Conservation (phyloP, 192 early-diverging fungal genomes). For the Linnemannia hyalina region DNA sequence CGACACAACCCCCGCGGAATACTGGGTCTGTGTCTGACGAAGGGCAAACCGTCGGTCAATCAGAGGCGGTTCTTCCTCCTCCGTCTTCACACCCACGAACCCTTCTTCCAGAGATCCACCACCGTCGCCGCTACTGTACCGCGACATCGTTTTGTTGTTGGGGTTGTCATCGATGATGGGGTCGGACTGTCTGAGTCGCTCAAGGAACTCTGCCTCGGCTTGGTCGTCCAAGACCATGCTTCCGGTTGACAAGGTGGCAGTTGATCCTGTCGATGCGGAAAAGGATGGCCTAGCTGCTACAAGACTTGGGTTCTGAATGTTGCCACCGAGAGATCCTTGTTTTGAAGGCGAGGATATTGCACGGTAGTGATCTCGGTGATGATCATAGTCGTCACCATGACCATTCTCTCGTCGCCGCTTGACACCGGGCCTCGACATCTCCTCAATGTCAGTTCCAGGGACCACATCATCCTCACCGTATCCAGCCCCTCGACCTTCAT, state of each 20-base stretch:
- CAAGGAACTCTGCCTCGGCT: constrained; percentile 25
- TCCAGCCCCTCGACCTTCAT: background rate
- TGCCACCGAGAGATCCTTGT: background rate
- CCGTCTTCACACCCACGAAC: background rate
- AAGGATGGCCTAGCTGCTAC: background rate
- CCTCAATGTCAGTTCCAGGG: background rate
- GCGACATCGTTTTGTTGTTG: background rate
- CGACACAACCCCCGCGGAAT: too few relatives aligned
- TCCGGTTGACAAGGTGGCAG: background rate
- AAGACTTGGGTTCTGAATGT: background rate
- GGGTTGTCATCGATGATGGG: background rate
- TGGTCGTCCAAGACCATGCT: constrained; percentile 30
- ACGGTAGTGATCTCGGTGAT: too few relatives aligned
- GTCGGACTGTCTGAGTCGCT: constrained; percentile 7
- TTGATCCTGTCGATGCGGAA: background rate
- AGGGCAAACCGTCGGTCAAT: constrained; percentile 26
- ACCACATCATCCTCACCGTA: constrained; percentile 6
- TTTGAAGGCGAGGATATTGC: background rate
- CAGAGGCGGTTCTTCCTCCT: constrained; percentile 31
- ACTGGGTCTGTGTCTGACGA: background rate
- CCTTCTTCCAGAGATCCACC: too few relatives aligned
- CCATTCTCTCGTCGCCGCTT: background rate
- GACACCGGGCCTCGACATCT: background rate
- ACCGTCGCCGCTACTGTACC: too few relatives aligned
- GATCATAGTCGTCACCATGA: background rate